Base-by-base conservation (phyloP, 2,329 filamentous ascomycete species). In the Neopestalotiopsis sp. region DNA sequence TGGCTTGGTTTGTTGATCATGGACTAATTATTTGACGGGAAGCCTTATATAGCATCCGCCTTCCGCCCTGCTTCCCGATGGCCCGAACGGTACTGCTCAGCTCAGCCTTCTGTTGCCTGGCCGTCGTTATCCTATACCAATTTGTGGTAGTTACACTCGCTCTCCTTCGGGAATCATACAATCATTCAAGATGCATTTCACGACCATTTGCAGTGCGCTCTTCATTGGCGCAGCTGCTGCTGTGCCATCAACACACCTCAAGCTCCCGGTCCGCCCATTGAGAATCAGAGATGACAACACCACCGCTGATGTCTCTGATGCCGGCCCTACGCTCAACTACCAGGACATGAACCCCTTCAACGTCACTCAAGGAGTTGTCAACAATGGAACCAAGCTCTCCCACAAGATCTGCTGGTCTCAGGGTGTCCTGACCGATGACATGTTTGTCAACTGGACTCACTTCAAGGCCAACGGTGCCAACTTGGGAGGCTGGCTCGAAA, bases 381-480 rank as follows among this genome's bases (percentile, higher is more conserved):
- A 42, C 59, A 38, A 42, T 13, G 57, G 57, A 59, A 24, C 30
- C n/a, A 30, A 34, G 9, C 14, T 38, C 20, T 62, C 59, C 9
- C 59, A 62, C 59, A 38, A 34, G n/a, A 62, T 62, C 34, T 62
- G 59, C 59, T 62, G 59, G 59, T 42, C 59, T 14, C 24, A 62
- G 59, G 59, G 57, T 59, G 57, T 59, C 57, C 14, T 62, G 34
- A 28, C 59, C n/a, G 30, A 62, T 28, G n/a, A 62, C 30, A 42
- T 38, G 30, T 62, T 62, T 24, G 30, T 62, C 59, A 42, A 62
- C 59, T 62, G 59, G 59, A 62, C 59, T 42, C 30, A 38, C 30
- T 62, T 62, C 59, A 62, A 62, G 34, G 59, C 59, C n/a, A 62
- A 62, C 34, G 59, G 59, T 62, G 59, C 59, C 30, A 62, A 62